Evolutionary conservation across 495 filamentous ascomycete species (phyloP).

Genomic region (Tuber melanosporum): DNA sequence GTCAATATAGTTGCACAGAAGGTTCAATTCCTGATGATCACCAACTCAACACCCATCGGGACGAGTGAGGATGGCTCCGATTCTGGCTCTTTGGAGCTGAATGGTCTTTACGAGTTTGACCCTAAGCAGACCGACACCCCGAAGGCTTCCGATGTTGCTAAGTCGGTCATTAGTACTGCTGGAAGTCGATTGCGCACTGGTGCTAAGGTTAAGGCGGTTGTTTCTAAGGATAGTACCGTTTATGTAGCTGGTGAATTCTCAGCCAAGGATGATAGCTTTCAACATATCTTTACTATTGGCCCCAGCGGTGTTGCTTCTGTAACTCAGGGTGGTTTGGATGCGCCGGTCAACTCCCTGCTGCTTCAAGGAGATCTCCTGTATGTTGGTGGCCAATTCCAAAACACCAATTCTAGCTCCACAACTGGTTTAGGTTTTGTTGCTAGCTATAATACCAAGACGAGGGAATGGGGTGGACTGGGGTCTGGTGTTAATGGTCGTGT

Average conservation of each 20-base stretch:
- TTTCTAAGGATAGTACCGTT: conserved; percentile 52
- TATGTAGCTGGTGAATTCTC: conserved; percentile 87
- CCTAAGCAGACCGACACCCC: conserved; percentile 55
- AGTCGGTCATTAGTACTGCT: conserved; percentile 66
- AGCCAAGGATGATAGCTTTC: conserved; percentile 46
- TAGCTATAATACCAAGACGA: conserved; percentile 60
- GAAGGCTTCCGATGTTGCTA: conserved; percentile 53
- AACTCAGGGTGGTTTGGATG: conserved; percentile 71
- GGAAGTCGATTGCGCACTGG: conserved; percentile 58
- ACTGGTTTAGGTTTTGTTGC: conserved; percentile 65
- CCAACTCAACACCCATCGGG: conserved; percentile 55
- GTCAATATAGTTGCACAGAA: conserved; percentile 79
- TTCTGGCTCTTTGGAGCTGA: conserved; percentile 48
- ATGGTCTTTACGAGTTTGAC: conserved; percentile 86
- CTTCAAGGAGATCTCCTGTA: conserved; percentile 61
- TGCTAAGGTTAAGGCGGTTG: conserved; percentile 61
- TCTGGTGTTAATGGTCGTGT: conserved; percentile 81
- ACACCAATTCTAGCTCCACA: conserved; percentile 57
- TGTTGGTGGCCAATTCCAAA: conserved; percentile 78
- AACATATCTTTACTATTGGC: conserved; percentile 66
- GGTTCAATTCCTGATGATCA: conserved; percentile 67
- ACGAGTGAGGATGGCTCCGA: conserved; percentile 7
- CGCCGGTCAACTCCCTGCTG: conserved; percentile 65
- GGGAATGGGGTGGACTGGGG: conserved; percentile 72
- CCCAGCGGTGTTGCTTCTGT: conserved; percentile 55